phyloP scores from a whole-genome alignment of 345 rosid genomes.

The Citrus medica region DNA sequence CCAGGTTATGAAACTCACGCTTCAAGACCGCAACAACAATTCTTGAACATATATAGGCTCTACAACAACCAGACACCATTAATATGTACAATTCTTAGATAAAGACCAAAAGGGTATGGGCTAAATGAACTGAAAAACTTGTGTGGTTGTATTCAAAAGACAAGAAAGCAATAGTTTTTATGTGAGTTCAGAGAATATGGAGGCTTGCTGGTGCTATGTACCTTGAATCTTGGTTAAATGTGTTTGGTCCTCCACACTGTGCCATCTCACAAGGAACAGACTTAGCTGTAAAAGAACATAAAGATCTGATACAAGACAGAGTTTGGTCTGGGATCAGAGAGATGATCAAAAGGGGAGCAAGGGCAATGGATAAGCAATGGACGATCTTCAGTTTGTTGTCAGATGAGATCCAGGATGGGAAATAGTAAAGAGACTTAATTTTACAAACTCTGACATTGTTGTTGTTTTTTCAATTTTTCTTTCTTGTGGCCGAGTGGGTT shows the following conservation, averaged over 20 bases:
- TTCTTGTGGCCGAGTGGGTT: conserved; percentile 14
- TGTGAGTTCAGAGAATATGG: conserved; percentile 50
- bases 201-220: conserved; percentile 37
- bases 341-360: conserved; percentile 10
- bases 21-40: conserved; percentile 12
- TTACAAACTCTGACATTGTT: conserved; percentile 37
- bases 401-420: conserved; percentile 44
- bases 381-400: conserved; percentile 43
- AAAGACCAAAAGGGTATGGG: conserved; percentile 68
- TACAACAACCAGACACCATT: conserved; percentile 21
- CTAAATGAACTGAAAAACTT: conserved; percentile 31
- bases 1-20: conserved; percentile 11
- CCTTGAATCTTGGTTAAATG: conserved; percentile 51
- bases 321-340: conserved; percentile 35
- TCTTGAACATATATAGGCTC: conserved; percentile 24
- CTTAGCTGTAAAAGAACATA: conserved; percentile 49
- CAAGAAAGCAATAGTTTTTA: conserved; percentile 50
- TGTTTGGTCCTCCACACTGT: conserved; percentile 26
- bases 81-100: conserved; percentile 20
- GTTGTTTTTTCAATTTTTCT: neutral
- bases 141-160: conserved; percentile 30
- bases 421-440: conserved; percentile 22
- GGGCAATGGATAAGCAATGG: conserved; percentile 39
- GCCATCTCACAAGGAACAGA: conserved; percentile 37
- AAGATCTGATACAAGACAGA: conserved; percentile 28